Conservation (phyloP, 2,329 filamentous ascomycete species). For the Fusarium sarcochroum region DNA sequence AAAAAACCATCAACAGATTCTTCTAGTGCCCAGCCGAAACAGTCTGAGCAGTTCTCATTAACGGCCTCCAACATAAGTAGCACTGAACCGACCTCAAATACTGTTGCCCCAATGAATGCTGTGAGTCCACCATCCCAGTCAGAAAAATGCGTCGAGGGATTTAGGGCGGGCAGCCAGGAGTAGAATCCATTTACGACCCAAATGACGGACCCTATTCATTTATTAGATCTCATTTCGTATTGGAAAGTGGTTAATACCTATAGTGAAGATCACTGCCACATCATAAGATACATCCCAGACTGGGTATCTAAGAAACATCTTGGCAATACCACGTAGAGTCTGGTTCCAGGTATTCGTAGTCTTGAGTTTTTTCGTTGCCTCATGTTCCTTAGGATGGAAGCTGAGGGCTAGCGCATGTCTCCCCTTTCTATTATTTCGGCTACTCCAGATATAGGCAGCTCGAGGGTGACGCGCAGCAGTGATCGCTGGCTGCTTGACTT, state of each 20-base stretch:
- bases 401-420: conserved; percentile 53
- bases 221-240: neutral
- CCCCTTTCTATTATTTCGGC: conserved; percentile 61
- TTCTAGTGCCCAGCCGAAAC: conserved; percentile 78
- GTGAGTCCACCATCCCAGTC: conserved; percentile 71
- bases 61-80: conserved; percentile 76
- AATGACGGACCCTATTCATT: conserved; percentile 57
- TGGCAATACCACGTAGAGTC: conserved; percentile 50
- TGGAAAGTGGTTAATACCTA: conserved; percentile 46
- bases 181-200: conserved; percentile 76
- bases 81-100: conserved; percentile 75
- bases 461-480: conserved; percentile 36
- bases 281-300: conserved; percentile 61
- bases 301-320: conserved; percentile 55
- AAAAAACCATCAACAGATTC: conserved; percentile 38
- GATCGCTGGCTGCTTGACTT: neutral
- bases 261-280: conserved; percentile 57
- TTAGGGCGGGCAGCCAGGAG: conserved; percentile 60
- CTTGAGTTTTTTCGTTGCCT: conserved; percentile 37
- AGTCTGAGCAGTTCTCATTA: conserved; percentile 75
- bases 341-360: conserved; percentile 49
- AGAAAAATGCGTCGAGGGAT: conserved; percentile 66
- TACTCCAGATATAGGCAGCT: conserved; percentile 56
- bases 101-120: conserved; percentile 75
- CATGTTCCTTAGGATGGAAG: conserved; percentile 25